Conservation (phyloP, 768 basidiomycete genomes). For the Trametes gibbosa region DNA sequence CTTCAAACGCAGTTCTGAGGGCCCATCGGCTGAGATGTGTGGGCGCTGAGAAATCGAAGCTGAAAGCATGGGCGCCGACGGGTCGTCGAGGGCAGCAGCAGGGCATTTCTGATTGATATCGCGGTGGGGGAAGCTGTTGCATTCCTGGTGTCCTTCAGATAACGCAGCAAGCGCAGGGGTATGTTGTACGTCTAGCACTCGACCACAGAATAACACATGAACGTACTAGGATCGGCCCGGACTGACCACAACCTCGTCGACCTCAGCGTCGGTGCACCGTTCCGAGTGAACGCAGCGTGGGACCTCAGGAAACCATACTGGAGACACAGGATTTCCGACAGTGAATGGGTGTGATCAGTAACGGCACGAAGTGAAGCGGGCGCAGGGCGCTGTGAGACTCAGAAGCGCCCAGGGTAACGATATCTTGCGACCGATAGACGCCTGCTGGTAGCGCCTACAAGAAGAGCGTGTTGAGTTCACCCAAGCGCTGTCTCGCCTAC, state of each 20-base stretch:
- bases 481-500: no score
- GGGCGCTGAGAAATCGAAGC: not conserved
- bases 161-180: not conserved
- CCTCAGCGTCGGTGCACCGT: not conserved
- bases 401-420: no score
- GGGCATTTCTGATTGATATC: conserved; percentile 11
- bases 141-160: not conserved
- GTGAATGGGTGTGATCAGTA: not conserved
- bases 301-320: not conserved
- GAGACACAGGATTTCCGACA: conserved; percentile 7
- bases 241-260: not conserved
- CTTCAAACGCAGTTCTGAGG: not conserved
- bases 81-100: not conserved
- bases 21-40: no score
- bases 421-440: no score
- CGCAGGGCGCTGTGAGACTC: no score
- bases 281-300: not conserved
- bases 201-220: not conserved
- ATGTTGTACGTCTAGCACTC: not conserved
- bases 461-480: no score
- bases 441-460: no score
- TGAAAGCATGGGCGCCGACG: not conserved
- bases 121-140: not conserved
- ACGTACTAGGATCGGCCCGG: not conserved
- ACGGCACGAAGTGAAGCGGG: not conserved